Evolutionary conservation across 75 land plant genomes (phyloP).

Genomic region (Picea sitchensis): DNA sequence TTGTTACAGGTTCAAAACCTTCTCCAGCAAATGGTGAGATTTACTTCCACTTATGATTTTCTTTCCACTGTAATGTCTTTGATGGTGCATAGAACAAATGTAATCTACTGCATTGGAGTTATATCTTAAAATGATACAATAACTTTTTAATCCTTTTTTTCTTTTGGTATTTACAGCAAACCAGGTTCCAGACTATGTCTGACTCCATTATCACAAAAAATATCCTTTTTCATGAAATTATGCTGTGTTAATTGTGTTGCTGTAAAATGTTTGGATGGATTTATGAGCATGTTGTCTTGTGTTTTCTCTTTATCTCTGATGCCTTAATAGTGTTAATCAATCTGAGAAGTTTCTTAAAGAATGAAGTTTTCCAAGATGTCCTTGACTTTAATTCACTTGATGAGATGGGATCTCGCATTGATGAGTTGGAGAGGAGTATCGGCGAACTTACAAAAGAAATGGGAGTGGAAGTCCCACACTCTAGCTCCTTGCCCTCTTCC

Average conservation of each 20-base stretch:
- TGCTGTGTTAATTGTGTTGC: no score
- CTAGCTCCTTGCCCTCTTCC: conserved; percentile 21
- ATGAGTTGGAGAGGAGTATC: conserved; percentile 87
- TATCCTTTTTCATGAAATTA: conserved; percentile 48
- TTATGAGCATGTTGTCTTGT: neutral
- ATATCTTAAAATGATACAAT: no score
- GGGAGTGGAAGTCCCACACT: conserved; percentile 44
- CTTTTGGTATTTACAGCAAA: conserved; percentile 46
- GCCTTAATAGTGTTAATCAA: neutral
- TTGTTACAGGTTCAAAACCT: conserved; percentile 71
- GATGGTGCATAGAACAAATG: no score
- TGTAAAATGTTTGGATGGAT: no score
- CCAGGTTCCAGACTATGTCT: conserved; percentile 90
- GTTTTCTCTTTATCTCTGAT: no score
- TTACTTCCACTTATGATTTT: neutral
- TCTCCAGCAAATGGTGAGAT: conserved; percentile 78
- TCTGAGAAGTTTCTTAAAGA: neutral
- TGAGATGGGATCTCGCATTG: conserved; percentile 83
- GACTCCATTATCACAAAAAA: conserved; percentile 75
- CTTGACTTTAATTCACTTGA: conserved; percentile 64
- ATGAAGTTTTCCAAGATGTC: conserved; percentile 1
- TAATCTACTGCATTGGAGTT: no score
- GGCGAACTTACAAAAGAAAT: conserved; percentile 71
- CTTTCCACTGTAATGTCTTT: neutral
- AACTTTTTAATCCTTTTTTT: no score